Evolutionary conservation across 148 eudicot genomes (phyloP).

Genomic region (Vaccinium myrtillus): DNA sequence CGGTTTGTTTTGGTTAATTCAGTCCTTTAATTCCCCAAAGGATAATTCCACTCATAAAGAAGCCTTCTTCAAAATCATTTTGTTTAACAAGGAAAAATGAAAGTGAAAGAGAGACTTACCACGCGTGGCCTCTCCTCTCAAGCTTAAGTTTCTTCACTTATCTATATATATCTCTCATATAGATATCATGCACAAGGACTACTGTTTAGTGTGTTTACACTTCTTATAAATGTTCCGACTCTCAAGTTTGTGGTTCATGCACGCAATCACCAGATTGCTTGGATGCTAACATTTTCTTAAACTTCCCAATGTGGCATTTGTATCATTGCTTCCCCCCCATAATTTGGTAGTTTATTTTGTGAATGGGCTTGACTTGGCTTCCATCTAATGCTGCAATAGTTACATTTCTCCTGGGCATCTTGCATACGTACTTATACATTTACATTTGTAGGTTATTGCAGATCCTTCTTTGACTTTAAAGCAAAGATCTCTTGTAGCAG

Average conservation of each 20-base stretch:
- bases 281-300: neutral
- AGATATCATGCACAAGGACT: neutral
- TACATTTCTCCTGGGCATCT: neutral
- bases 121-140: neutral
- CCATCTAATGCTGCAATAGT: neutral
- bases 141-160: slow-evolving; percentile 6
- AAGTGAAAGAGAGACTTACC: neutral
- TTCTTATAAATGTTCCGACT: neutral
- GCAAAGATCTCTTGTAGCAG: slow-evolving; percentile 86
- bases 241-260: neutral
- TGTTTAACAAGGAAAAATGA: neutral
- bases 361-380: slow-evolving; percentile 1
- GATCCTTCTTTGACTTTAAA: slow-evolving; percentile 92
- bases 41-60: neutral
- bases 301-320: neutral
- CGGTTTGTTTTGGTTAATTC: neutral
- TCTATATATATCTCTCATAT: neutral
- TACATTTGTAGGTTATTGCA: slow-evolving; percentile 66
- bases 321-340: neutral
- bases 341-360: neutral
- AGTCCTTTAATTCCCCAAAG: neutral
- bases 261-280: neutral
- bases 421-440: slow-evolving; percentile 5
- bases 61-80: neutral
- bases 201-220: neutral